Conservation (phyloP, 352 stramenopile genomes). For the Aphanomyces euteiches region DNA sequence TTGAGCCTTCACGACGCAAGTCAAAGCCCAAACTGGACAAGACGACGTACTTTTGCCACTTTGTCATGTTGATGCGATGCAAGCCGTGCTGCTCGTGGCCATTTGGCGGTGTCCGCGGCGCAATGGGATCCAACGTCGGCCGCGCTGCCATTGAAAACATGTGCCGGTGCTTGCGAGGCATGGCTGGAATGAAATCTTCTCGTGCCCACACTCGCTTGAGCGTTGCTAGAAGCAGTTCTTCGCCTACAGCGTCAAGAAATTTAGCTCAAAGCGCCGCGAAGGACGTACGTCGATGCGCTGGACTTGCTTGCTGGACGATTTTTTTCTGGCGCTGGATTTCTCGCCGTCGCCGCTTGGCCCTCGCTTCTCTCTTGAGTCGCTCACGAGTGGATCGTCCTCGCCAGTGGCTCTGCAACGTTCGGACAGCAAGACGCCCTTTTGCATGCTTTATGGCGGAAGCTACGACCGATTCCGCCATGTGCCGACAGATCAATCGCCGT, state of each 20-base stretch:
- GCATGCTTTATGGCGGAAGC: background rate
- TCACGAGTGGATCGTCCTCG: background rate
- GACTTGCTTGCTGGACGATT: background rate
- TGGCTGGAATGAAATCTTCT: conserved; percentile 36
- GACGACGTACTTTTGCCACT: conserved; percentile 43
- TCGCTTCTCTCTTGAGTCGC: background rate
- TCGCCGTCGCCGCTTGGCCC: background rate
- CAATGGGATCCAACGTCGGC: conserved; percentile 43
- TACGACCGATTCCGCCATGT: background rate
- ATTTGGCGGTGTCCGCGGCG: conserved; percentile 34
- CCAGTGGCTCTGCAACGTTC: background rate
- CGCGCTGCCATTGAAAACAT: background rate
- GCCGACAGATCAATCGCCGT: background rate
- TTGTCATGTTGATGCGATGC: conserved; percentile 34
- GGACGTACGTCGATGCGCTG: conserved; percentile 1
- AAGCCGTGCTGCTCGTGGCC: conserved; percentile 30
- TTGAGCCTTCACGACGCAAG: conserved; percentile 36
- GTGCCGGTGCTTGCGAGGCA: conserved; percentile 29
- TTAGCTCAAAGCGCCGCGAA: background rate
- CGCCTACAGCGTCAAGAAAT: background rate
- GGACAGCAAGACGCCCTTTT: background rate
- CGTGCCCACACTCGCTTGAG: conserved; percentile 37
- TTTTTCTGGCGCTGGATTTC: background rate
- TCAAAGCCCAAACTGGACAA: background rate
- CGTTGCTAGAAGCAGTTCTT: background rate